Evolutionary conservation across 768 basidiomycete species (phyloP), one percentile per base, ranked within the genome.

Genomic region (Tricholoma saponaceum): DNA sequence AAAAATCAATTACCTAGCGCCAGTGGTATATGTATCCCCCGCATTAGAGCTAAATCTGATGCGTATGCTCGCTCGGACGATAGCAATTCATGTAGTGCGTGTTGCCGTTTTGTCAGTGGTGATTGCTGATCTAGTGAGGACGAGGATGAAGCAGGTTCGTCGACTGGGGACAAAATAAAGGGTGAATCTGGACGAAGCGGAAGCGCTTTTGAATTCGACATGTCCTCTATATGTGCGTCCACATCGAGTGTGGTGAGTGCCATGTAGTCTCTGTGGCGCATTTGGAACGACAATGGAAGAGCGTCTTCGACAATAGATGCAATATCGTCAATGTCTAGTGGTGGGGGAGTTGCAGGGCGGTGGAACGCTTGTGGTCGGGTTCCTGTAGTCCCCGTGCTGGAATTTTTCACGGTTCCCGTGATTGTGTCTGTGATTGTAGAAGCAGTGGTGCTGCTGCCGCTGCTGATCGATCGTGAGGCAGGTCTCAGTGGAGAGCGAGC

Each of bases 41-140:
- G 79, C 60, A 93, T 84, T 54, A 92, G 75, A 14, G 86, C 86
- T 25, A 94, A 76, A 76, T 93, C 92, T n/a, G 84, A 85, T 12
- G 91, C 86, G 70, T 92, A 92, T 1, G 89, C 87, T 25, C 88
- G 78, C 66, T 94, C 91, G 20, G 89, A 89, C 10, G 86, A 83
- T 46, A 93, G 78, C 25, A 94, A 72, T 62, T 94, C 92, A 52
- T 83, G 81, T 20, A 93, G 74, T 8, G 90, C 90, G 68, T 93
- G 87, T 22, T 83, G 79, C 35, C 92, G 82, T 72, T 92, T 92
- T 25, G 86, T 80, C 65, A 84, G 75, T 20, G 71, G 65, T n/a
- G 73, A 66, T 12, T 67, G 64, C 35, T 58, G 62, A 16, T 58
- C 60, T 23, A 62, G 46, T 9, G 70, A 65, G 12, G 68, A 66